Conservation (phyloP, 2,329 filamentous ascomycete genomes). For the Alternaria brassicicola region DNA sequence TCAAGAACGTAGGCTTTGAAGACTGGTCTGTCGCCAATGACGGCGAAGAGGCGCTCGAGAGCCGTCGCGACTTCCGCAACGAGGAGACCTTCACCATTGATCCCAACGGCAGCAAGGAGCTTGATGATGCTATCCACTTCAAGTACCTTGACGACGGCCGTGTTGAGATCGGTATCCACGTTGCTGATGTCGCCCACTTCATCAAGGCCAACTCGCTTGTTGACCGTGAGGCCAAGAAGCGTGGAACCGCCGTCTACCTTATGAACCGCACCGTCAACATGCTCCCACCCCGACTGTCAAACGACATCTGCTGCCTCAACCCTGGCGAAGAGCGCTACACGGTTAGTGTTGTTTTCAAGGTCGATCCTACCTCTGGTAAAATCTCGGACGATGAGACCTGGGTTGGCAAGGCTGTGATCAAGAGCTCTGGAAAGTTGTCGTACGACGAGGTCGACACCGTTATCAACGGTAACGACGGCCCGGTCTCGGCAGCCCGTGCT, state of each 20-base stretch:
- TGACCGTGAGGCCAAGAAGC: conserved; percentile 96
- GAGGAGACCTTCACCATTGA: conserved; percentile 93
- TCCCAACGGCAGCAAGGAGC: conserved; percentile 82
- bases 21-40: conserved; percentile 90
- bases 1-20: conserved; percentile 89
- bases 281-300: conserved; percentile 83
- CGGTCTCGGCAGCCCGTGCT: conserved; percentile 68
- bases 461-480: conserved; percentile 69
- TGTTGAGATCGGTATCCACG: conserved; percentile 93
- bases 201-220: conserved; percentile 95
- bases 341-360: conserved; percentile 90
- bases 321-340: conserved; percentile 90
- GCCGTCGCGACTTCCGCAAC: conserved; percentile 86
- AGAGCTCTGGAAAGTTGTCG: conserved; percentile 83
- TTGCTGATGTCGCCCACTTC: conserved; percentile 94
- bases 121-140: conserved; percentile 92
- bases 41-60: conserved; percentile 72
- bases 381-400: conserved; percentile 86
- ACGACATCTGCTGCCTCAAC: conserved; percentile 84
- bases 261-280: conserved; percentile 88
- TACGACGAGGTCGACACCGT: conserved; percentile 87
- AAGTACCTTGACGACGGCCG: conserved; percentile 82
- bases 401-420: conserved; percentile 93
- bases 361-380: conserved; percentile 78
- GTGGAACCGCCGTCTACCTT: conserved; percentile 92